Percentiles rank a stretch among this genome's conserved stretches.
phyloP scores from a whole-genome alignment of 106 monocot species.

The Hemerocallis citrina region DNA sequence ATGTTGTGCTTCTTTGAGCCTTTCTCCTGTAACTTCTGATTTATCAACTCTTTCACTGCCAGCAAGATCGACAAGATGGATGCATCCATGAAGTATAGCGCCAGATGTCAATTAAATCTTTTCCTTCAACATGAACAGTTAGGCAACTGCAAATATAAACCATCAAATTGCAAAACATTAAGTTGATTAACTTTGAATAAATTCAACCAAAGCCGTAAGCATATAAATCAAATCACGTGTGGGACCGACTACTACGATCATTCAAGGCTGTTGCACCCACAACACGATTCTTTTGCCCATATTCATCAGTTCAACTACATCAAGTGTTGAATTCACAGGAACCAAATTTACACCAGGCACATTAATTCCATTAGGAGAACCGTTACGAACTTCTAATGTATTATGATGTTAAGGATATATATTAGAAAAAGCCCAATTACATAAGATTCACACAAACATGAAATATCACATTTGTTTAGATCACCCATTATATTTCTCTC shows the following conservation, averaged over 20 bases:
- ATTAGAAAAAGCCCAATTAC: too few species aligned
- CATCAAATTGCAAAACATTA: not conserved
- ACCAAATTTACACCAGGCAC: constrained; percentile 88
- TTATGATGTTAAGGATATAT: constrained; percentile 51
- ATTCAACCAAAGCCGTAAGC: too few species aligned
- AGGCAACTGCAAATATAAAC: constrained; percentile 66
- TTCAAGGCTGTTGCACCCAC: constrained; percentile 91
- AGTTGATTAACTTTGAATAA: not conserved
- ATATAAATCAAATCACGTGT: constrained; percentile 46
- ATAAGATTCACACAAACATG: too few species aligned
- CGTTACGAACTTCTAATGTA: constrained; percentile 93
- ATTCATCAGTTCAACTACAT: constrained; percentile 90
- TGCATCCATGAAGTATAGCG: constrained; percentile 74
- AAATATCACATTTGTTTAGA: too few species aligned
- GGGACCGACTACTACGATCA: constrained; percentile 96
- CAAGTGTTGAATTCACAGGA: constrained; percentile 61
- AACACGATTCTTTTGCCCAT: constrained; percentile 74
- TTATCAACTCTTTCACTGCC: constrained; percentile 98
- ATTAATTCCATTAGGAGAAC: constrained; percentile 84
- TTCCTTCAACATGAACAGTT: constrained; percentile 96
- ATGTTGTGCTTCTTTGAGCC: constrained; percentile 94
- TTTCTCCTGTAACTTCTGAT: constrained; percentile 92
- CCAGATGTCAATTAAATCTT: constrained; percentile 76
- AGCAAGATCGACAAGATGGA: constrained; percentile 97
- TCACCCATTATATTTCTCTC: too few species aligned